phyloP scores from a whole-genome alignment of 2,329 filamentous ascomycete genomes.

The Rhynchosporium secalis region DNA sequence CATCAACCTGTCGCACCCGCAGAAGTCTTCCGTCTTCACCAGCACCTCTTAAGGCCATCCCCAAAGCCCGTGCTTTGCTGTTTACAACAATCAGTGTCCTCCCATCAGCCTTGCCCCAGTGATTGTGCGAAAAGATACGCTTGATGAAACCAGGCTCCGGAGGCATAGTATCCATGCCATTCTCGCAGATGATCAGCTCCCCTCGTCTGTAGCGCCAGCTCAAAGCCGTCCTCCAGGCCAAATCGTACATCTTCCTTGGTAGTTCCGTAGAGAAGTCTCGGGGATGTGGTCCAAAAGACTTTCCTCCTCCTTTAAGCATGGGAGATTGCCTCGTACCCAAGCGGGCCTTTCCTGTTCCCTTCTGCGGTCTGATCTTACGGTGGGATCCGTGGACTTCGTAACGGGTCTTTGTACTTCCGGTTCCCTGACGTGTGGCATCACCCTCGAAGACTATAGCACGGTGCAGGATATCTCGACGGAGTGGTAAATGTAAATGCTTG shows the following conservation, averaged over 20 bases:
- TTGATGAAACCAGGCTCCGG: conserved; percentile 58
- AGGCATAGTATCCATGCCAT: conserved; percentile 65
- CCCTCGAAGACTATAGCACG: conserved; percentile 90
- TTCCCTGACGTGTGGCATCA: conserved; percentile 83
- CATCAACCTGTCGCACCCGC: conserved; percentile 78
- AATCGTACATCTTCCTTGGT: conserved; percentile 87
- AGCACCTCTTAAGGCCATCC: conserved; percentile 63
- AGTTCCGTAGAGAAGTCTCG: conserved; percentile 85
- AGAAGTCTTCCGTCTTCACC: conserved; percentile 69
- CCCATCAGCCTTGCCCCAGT: conserved; percentile 66
- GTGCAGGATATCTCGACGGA: conserved; percentile 90
- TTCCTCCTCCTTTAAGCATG: conserved; percentile 80
- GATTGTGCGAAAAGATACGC: conserved; percentile 69
- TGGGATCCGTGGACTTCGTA: conserved; percentile 81
- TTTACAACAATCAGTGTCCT: conserved; percentile 75
- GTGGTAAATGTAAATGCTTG: conserved; percentile 81
- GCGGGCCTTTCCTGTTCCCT: conserved; percentile 80
- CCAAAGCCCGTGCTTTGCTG: conserved; percentile 60
- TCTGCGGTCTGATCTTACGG: conserved; percentile 81
- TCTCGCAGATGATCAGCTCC: conserved; percentile 82
- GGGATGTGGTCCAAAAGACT: conserved; percentile 85
- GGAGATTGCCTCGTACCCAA: conserved; percentile 80
- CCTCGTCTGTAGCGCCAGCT: conserved; percentile 87
- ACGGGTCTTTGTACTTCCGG: conserved; percentile 78
- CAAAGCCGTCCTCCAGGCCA: conserved; percentile 91